These are phyloP conservation scores for Tetrastigma voinierianum DNA, from an alignment of 164 flowering plant species.

Conservation along the genomic window DNA sequence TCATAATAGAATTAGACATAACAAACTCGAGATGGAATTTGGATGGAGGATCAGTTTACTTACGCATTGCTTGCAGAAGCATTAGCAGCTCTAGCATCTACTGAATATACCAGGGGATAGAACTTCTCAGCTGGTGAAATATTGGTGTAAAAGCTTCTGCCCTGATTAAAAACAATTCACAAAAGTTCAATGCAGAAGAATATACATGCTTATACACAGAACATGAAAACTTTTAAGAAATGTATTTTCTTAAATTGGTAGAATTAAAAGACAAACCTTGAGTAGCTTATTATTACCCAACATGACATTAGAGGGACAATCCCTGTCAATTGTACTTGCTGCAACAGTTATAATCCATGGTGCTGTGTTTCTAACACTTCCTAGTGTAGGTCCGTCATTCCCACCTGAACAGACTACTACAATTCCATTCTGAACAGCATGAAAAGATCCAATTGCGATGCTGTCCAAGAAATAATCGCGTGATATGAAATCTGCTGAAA, in stretches of 20 bases:
- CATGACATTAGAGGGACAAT: no score
- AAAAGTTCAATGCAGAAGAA: background rate
- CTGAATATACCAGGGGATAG: background rate
- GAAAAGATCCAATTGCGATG: constrained; percentile 23
- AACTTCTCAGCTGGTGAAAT: background rate
- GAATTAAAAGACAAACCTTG: no score
- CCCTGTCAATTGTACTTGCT: no score
- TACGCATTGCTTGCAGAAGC: background rate
- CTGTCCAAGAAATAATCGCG: background rate
- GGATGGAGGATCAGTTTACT: background rate
- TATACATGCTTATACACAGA: no score
- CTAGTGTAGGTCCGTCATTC: constrained; percentile 7
- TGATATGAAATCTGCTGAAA: constrained; percentile 2
- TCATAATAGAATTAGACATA: no score
- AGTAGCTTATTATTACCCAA: background rate
- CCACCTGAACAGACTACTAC: constrained; percentile 20
- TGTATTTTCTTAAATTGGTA: no score
- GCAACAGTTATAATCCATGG: constrained; percentile 22
- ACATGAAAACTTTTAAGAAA: no score
- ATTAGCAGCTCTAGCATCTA: no score
- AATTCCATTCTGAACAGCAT: constrained; percentile 24
- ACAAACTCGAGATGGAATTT: no score
- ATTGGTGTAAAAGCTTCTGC: background rate
- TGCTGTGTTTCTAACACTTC: constrained; percentile 13
- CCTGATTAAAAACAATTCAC: background rate